These are phyloP conservation scores for Allium fistulosum DNA, from an alignment of 106 monocot genomes.

Conservation along the genomic window DNA sequence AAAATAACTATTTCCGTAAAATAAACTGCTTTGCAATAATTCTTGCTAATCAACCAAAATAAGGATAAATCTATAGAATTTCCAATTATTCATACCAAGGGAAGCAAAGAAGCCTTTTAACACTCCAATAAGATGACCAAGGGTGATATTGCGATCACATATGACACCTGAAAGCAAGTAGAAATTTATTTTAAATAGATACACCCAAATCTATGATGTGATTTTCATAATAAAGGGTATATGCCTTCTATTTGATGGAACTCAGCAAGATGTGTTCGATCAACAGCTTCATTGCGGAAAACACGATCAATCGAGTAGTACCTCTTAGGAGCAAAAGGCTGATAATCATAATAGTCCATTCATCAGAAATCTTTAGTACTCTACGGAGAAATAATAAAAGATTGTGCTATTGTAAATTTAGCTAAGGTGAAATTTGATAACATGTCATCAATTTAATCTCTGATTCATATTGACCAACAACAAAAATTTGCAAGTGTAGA, in stretches of 20 bases:
- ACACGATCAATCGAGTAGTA: constrained; percentile 97
- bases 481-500: too few relatives aligned
- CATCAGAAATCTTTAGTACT: not conserved
- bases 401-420: too few relatives aligned
- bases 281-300: constrained; percentile 97
- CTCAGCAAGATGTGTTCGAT: constrained; percentile 95
- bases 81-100: constrained; percentile 51
- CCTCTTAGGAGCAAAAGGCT: constrained; percentile 70
- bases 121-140: constrained; percentile 90
- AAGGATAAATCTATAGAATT: too few relatives aligned
- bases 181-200: not conserved
- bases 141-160: constrained; percentile 86
- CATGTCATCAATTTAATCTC: not conserved
- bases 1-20: too few relatives aligned
- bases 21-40: too few relatives aligned
- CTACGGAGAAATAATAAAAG: too few relatives aligned
- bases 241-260: constrained; percentile 97
- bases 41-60: too few relatives aligned
- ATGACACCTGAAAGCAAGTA: constrained; percentile 46
- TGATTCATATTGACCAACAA: too few relatives aligned
- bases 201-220: not conserved
- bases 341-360: constrained; percentile 19
- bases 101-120: constrained; percentile 85
- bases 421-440: too few relatives aligned
- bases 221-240: not conserved